These are phyloP conservation scores for Truncatella angustata DNA, from an alignment of 2,329 filamentous ascomycete genomes.

Conservation along the genomic window DNA sequence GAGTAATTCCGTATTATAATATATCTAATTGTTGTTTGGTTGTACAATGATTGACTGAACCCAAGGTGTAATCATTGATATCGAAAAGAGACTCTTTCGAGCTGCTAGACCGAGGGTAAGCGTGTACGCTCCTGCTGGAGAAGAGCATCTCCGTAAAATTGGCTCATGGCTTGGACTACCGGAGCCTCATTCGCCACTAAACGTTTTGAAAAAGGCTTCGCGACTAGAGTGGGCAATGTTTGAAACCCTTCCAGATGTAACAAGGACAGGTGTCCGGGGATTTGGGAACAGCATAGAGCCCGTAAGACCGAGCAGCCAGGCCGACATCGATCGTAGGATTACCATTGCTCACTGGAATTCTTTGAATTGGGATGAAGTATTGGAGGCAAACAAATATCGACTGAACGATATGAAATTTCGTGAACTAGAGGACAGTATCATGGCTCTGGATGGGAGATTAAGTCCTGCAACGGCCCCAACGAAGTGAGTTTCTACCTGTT, in stretches of 20 bases:
- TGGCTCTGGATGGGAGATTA: neutral
- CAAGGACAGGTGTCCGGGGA: neutral
- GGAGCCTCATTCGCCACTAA: neutral
- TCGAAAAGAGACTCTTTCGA: neutral
- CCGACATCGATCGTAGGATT: neutral
- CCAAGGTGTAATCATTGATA: neutral
- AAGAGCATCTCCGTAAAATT: neutral
- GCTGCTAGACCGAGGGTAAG: neutral
- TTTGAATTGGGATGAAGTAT: neutral
- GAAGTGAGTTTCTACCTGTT: neutral
- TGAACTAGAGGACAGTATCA: neutral
- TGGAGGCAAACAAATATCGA: neutral
- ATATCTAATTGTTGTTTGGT: neutral
- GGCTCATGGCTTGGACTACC: conserved; percentile 1
- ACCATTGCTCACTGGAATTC: neutral
- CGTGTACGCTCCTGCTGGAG: neutral
- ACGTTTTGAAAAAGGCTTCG: neutral
- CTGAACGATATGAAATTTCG: neutral
- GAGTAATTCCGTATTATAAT: neutral
- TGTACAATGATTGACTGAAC: neutral
- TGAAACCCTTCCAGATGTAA: neutral
- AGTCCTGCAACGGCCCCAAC: neutral
- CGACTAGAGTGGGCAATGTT: neutral
- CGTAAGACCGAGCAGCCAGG: neutral
- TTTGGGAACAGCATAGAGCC: neutral